Base-by-base conservation (phyloP, 2,329 filamentous ascomycete species). In the Conoideocrella luteorostrata region DNA sequence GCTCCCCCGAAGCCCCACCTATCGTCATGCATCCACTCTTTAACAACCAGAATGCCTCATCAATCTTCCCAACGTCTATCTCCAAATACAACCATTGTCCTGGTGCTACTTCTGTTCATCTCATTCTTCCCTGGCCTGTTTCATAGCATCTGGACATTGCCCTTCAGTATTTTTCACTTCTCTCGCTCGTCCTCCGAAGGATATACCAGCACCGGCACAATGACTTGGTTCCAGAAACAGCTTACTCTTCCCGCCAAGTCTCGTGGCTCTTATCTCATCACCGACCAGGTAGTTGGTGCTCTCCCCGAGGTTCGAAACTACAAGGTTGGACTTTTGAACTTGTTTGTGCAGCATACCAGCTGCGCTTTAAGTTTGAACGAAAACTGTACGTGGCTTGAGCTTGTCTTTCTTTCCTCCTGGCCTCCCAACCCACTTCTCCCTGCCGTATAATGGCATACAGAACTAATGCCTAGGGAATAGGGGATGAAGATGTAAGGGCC, bases 311-410 rank as follows among this genome's bases (percentile, higher is more conserved):
- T 97, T 51, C 73, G 74, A 47, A 64, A 78, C 52, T 95, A 95
- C 77, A 91, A 91, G 63, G 79, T 93, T 54, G 89, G 89, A 35
- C 68, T 95, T 48, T 70, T 97, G 50, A 82, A 95, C 63, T 75
- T 98, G 37, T 98, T 97, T 64, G 76, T 97, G 43, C 91, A 98
- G 68, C 93, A 98, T 68, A 98, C 93, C 5, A 88, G 82, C 58
- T 95, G 89, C 66, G 93, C 86, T 11, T 74, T 98, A 42, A 87
- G 80, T 47, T 70, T 98, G 56, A 98, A 98, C 61, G 93, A 98
- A 75, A 97, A 97, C 69, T 84, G 78, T 67, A 50, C 39, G 62
- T 30, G 12, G 28, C 5, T 24, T 12, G 20, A 12, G 15, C 15
- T 22, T 15, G n/a, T 22, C 18, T n/a, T 6, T 13, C 10, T 20